Base-by-base conservation (phyloP, 2,329 filamentous ascomycete species). In the Aureobasidium sp. region DNA sequence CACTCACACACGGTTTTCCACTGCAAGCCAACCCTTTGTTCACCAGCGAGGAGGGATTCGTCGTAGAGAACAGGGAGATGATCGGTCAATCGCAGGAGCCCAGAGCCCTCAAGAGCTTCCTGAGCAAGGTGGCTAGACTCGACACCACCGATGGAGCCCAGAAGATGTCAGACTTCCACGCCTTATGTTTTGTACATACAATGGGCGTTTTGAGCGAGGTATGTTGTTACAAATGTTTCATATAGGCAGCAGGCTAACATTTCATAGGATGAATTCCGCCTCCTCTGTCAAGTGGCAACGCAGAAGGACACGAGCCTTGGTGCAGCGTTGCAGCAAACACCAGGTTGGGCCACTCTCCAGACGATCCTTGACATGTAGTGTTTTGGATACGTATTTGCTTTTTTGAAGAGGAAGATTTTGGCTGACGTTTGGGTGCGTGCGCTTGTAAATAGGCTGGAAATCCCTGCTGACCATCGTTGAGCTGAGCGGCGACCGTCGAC, bases 401-500 rank as follows among this genome's bases (percentile, higher is more conserved):
- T 56, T 62, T 52, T 61, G 41, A 55, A 55, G 39, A 51, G 48
- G 49, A 61, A 61, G 59, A 63, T 25, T 48, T 59, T 64, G 55
- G 60, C 64, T 65, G 64, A 65, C 64, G 63, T 63, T 62, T 65
- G 61, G 57, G 44, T 60, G 56, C 47, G 55, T 53, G 52, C 52
- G 44, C 39, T 56, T 56, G 44, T 45, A 44, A 62, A 66, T 69
- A 74, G 72, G 71, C 58, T 73, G 70, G 71, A 66, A 64, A 52
- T 65, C 69, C 64, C 82, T 99, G 72, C 83, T 93, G 77, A 88
- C 89, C 75, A 96, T 99, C 75, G 84, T 97, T 79, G 86, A 94
- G 86, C 89, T 91, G 85, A 91, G 90, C 84, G 91, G 92, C 96
- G 92, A 96, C 89, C 88, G 88, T 85, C 85, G 88, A 84, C 87